Conservation (phyloP, 1,284 basidiomycete species). For the Leccinum subspadiceum region DNA sequence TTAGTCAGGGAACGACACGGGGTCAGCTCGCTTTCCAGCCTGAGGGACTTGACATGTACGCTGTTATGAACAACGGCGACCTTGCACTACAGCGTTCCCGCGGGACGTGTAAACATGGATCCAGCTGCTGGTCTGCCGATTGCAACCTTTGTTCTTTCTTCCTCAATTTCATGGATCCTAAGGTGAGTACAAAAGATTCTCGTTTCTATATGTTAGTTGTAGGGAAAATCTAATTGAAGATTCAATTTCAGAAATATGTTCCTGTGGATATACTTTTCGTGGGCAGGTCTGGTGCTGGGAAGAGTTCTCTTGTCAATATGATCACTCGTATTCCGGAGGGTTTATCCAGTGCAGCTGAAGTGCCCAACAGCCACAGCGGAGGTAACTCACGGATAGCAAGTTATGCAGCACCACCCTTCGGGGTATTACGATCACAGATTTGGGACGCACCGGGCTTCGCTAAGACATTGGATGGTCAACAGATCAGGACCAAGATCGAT, state of each 20-base stretch:
- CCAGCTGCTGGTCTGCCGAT: not conserved
- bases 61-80: not conserved
- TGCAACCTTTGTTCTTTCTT: not conserved
- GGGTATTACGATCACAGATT: not conserved
- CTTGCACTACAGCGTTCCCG: not conserved
- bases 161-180: not conserved
- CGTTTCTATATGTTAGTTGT: fast-evolving
- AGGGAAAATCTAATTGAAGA: not conserved
- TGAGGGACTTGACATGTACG: not conserved
- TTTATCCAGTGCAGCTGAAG: not conserved
- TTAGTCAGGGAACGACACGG: not conserved
- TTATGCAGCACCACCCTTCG: not conserved
- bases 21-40: not conserved
- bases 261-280: not conserved
- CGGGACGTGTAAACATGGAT: not conserved
- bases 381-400: not conserved
- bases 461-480: not conserved
- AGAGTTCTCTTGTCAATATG: not conserved
- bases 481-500: not conserved
- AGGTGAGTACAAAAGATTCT: not conserved
- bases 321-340: not conserved
- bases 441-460: not conserved
- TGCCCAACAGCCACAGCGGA: not conserved
- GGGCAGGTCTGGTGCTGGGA: not conserved
- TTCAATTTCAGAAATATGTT: not conserved